Evolutionary conservation across 2,329 filamentous ascomycete species (phyloP).

Genomic region (Fusarium burgessii): DNA sequence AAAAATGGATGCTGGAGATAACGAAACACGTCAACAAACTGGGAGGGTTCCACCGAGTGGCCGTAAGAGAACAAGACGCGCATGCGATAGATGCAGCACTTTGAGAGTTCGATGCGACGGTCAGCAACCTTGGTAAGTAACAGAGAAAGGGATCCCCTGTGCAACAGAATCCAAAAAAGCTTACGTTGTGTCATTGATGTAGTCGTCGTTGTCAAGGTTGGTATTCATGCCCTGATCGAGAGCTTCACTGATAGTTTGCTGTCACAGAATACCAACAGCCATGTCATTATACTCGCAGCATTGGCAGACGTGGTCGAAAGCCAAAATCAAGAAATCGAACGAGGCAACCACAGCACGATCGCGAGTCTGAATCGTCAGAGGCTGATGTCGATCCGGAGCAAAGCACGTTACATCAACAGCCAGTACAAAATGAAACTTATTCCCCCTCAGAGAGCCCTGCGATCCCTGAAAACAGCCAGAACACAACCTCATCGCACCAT

Average conservation of each 20-base stretch:
- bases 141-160: background rate
- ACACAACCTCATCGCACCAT: background rate
- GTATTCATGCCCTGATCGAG: accelerated
- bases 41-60: background rate
- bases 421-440: background rate
- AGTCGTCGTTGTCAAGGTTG: conserved; percentile 1
- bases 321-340: background rate
- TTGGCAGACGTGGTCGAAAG: background rate
- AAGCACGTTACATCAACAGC: background rate
- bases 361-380: background rate
- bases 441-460: background rate
- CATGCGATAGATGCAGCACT: conserved; percentile 5
- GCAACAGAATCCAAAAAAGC: accelerated
- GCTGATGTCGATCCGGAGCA: background rate
- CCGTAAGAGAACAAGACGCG: background rate
- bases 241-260: accelerated
- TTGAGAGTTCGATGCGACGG: background rate
- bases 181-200: background rate
- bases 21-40: background rate
- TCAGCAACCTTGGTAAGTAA: background rate
- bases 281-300: background rate
- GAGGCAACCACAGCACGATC: background rate
- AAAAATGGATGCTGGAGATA: background rate
- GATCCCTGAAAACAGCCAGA: background rate
- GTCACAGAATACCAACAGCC: background rate